Conservation (phyloP, 1,139 yeast genomes). For the Kluyveromyces marxianus region DNA sequence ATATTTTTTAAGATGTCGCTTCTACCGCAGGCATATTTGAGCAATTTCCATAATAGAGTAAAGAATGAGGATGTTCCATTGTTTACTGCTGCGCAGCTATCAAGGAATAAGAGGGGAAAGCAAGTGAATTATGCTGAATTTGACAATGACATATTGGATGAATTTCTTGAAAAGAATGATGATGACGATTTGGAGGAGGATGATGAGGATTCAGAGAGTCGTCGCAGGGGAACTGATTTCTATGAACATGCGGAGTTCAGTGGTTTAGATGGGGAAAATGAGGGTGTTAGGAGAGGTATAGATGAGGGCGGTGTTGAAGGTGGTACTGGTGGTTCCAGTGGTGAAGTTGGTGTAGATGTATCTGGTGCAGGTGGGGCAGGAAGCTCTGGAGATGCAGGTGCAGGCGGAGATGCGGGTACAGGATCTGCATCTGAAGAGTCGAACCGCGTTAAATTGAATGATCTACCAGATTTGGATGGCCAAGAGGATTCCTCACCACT, state of each 20-base stretch:
- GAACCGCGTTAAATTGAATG: constrained; percentile 6
- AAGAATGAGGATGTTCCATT: constrained; percentile 61
- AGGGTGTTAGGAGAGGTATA: neutral
- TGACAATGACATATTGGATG: constrained; percentile 62
- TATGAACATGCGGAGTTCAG: neutral
- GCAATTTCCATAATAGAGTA: constrained; percentile 61
- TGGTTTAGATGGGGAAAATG: neutral
- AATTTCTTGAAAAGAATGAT: constrained; percentile 33
- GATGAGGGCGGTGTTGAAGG: constrained; percentile 4
- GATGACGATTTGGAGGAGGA: constrained; percentile 14
- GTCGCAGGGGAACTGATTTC: constrained; percentile 7
- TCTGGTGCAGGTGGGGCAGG: constrained; percentile 14
- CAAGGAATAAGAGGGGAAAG: constrained; percentile 73
- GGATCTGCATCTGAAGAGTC: constrained; percentile 13
- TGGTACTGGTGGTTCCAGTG: neutral
- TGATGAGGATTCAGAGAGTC: constrained; percentile 13
- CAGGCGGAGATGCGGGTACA: constrained; percentile 10
- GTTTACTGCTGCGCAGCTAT: constrained; percentile 63
- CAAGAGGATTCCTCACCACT: constrained; percentile 27
- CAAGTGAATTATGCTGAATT: constrained; percentile 83
- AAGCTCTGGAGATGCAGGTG: constrained; percentile 18
- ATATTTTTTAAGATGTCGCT: constrained; percentile 15
- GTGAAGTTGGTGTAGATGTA: neutral
- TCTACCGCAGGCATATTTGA: constrained; percentile 67
- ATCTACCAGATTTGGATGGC: constrained; percentile 28